These are phyloP conservation scores for Rhododendron molle DNA, from an alignment of 148 eudicot species.

Conservation along the genomic window DNA sequence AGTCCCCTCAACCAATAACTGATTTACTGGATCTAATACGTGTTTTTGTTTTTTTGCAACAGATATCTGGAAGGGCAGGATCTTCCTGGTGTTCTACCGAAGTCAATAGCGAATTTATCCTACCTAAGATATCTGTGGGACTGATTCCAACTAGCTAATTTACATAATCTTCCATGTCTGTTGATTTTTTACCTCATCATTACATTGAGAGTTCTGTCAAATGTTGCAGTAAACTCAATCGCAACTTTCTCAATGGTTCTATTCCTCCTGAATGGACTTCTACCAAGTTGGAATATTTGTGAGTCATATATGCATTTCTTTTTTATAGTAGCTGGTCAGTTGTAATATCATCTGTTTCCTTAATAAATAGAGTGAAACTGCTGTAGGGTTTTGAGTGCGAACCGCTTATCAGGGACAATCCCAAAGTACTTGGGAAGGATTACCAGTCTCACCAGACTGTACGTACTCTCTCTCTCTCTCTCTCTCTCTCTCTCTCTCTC, in stretches of 20 bases:
- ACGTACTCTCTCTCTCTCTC: slow-evolving; percentile 26
- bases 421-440: slow-evolving; percentile 45
- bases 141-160: neutral
- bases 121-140: slow-evolving; percentile 24
- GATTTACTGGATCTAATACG: neutral
- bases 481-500: neutral
- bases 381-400: slow-evolving; percentile 32
- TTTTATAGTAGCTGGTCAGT: neutral
- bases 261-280: slow-evolving; percentile 50
- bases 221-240: slow-evolving; percentile 34
- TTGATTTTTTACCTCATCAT: neutral
- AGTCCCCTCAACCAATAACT: neutral
- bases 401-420: slow-evolving; percentile 53
- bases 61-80: slow-evolving; percentile 39
- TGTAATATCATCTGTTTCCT: neutral
- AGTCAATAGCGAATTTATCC: slow-evolving; percentile 25
- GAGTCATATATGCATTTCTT: slow-evolving; percentile 3
- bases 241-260: slow-evolving; percentile 43
- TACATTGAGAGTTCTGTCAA: neutral
- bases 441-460: slow-evolving; percentile 34
- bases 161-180: neutral
- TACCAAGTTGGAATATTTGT: slow-evolving; percentile 24
- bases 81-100: slow-evolving; percentile 41
- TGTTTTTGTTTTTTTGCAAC: neutral
- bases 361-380: neutral